A percentile compares a stretch with the other conserved stretches of the same genome.
phyloP scores from a whole-genome alignment of 805 yeast genomes.

The Jamesozyma spencerorum region DNA sequence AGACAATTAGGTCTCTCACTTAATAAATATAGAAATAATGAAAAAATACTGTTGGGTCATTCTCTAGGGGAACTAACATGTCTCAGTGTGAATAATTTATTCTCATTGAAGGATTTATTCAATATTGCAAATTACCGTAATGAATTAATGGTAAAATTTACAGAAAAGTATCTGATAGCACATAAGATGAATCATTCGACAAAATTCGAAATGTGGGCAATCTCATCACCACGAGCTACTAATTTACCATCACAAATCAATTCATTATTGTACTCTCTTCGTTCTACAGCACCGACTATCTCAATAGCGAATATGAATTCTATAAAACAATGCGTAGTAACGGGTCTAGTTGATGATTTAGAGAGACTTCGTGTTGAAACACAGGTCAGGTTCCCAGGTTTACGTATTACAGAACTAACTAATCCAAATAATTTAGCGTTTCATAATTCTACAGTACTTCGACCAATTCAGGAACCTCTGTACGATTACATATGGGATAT shows the following conservation, averaged over 20 bases:
- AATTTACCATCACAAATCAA: slow-evolving; percentile 20
- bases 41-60: slow-evolving; percentile 24
- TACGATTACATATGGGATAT: slow-evolving; percentile 28
- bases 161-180: slow-evolving; percentile 20
- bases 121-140: slow-evolving; percentile 28
- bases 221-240: slow-evolving; percentile 24
- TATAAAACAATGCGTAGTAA: slow-evolving; percentile 27
- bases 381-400: slow-evolving; percentile 16
- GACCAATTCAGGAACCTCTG: slow-evolving; percentile 27
- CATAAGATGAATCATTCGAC: slow-evolving; percentile 19
- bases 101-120: slow-evolving; percentile 21
- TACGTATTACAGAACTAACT: slow-evolving; percentile 22
- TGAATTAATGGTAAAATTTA: slow-evolving; percentile 26
- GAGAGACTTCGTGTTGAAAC: slow-evolving; percentile 19
- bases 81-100: slow-evolving; percentile 21
- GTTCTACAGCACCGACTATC: slow-evolving; percentile 13
- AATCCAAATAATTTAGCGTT: slow-evolving; percentile 29
- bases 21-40: not conserved
- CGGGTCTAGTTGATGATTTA: slow-evolving; percentile 24
- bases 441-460: slow-evolving; percentile 26
- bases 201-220: slow-evolving; percentile 27
- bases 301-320: slow-evolving; percentile 28
- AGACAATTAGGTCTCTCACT: not conserved
- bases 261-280: slow-evolving; percentile 10
- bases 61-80: slow-evolving; percentile 30